Evolutionary conservation across 768 basidiomycete genomes (phyloP).

Genomic region (Podaxis sp.): DNA sequence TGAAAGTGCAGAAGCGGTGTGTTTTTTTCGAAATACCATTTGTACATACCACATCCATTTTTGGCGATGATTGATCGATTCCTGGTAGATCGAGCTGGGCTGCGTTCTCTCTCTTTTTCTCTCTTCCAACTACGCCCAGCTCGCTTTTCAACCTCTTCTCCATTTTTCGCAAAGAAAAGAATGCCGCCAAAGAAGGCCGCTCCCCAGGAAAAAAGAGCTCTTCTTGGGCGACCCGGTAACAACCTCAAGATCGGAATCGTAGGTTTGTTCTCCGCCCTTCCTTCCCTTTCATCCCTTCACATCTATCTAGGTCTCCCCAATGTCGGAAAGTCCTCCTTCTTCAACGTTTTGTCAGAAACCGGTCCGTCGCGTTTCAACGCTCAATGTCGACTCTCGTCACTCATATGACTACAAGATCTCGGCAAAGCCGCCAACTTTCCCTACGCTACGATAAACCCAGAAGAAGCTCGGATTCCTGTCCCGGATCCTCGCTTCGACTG

Average conservation of each 20-base stretch:
- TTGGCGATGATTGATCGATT: conserved; percentile 27
- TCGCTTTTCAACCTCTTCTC: conserved; percentile 37
- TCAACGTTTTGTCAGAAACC: conserved; percentile 92
- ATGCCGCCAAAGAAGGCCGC: conserved; percentile 93
- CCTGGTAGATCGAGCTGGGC: conserved; percentile 18
- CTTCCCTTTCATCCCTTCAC: conserved; percentile 19
- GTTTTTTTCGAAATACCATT: conserved; percentile 2
- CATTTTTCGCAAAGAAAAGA: conserved; percentile 49
- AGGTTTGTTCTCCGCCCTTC: conserved; percentile 55
- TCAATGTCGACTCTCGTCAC: neutral
- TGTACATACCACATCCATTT: conserved; percentile 5
- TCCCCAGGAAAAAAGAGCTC: conserved; percentile 74
- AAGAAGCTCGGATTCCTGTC: conserved; percentile 94
- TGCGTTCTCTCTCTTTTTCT: conserved; percentile 19
- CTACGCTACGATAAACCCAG: conserved; percentile 91
- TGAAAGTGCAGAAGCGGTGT: neutral
- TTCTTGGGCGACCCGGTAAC: conserved; percentile 91
- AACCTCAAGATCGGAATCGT: conserved; percentile 99
- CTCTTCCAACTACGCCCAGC: conserved; percentile 15
- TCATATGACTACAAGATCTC: conserved; percentile 51
- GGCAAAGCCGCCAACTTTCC: conserved; percentile 98
- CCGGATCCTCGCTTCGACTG: conserved; percentile 94
- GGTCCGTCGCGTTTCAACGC: conserved; percentile 43
- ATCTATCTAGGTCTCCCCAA: conserved; percentile 75
- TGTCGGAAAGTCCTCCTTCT: conserved; percentile 99